Conservation (phyloP, 768 basidiomycete species). For the Rhodosporidiobolus odoratus region DNA sequence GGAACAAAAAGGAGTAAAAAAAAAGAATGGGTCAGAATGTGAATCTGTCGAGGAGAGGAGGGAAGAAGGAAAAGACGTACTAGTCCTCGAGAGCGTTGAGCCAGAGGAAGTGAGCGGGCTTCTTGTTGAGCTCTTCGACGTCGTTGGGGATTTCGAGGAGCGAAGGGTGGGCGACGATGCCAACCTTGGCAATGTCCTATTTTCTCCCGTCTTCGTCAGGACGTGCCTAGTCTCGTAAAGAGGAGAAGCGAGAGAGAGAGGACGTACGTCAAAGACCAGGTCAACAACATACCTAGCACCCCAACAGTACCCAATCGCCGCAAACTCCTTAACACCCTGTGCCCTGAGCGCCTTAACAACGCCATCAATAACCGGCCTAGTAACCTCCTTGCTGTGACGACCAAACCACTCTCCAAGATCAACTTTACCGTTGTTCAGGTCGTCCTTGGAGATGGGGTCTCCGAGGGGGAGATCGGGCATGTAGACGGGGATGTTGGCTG, state of each 20-base stretch:
- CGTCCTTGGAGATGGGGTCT: conserved; percentile 46
- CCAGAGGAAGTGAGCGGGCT: conserved; percentile 57
- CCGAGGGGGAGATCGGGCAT: conserved; percentile 44
- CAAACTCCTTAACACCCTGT: conserved; percentile 58
- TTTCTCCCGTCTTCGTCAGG: not conserved
- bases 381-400: conserved; percentile 48
- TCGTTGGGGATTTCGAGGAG: conserved; percentile 59
- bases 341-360: conserved; percentile 58
- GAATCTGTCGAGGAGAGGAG: not conserved
- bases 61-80: not conserved
- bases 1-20: conserved; percentile 38
- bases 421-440: conserved; percentile 45
- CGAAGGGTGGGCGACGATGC: conserved; percentile 57
- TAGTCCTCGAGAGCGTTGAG: conserved; percentile 52
- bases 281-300: conserved; percentile 58
- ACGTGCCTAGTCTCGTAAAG: not conserved
- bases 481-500: conserved; percentile 37
- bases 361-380: conserved; percentile 56
- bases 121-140: conserved; percentile 54
- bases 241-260: not conserved
- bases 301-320: conserved; percentile 61
- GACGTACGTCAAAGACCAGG: conserved; percentile 53
- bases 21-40: not conserved
- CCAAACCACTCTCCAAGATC: conserved; percentile 52
- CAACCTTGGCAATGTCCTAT: conserved; percentile 50